Conservation (phyloP, 2,329 filamentous ascomycete genomes). For the Fulvia fulva region DNA sequence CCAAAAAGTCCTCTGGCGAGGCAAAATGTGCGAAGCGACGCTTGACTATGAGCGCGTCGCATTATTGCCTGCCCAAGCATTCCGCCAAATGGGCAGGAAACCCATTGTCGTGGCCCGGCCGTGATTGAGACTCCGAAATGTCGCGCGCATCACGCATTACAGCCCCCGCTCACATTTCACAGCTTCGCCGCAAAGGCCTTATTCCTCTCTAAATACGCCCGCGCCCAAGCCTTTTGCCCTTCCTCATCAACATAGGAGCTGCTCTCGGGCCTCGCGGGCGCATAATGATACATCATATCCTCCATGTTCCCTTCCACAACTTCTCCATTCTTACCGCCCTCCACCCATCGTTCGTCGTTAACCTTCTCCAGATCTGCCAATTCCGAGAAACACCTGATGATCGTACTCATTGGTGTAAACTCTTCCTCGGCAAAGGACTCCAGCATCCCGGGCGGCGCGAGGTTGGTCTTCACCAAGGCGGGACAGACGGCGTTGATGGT, state of each 20-base stretch:
- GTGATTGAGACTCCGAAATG: not conserved
- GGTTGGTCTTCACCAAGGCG: constrained; percentile 37
- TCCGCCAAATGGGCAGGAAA: not conserved
- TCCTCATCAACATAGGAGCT: constrained; percentile 21
- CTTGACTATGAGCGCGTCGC: not conserved
- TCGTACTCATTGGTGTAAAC: constrained; percentile 40
- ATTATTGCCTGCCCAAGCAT: not conserved
- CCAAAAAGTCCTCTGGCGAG: not conserved
- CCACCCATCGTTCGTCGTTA: constrained; percentile 24
- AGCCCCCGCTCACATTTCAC: not conserved
- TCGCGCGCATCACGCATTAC: not conserved
- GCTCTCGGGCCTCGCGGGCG: constrained; percentile 17
- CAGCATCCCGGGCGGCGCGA: constrained; percentile 38
- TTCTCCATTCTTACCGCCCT: constrained; percentile 24
- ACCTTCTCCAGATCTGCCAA: constrained; percentile 29
- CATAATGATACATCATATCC: constrained; percentile 25
- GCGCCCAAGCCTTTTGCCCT: constrained; percentile 24
- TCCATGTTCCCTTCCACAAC: constrained; percentile 28
- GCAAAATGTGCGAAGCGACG: not conserved
- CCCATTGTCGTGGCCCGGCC: not conserved
- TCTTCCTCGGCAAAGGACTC: constrained; percentile 38
- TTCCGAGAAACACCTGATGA: constrained; percentile 39
- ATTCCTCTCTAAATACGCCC: constrained; percentile 30
- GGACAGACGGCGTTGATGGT: constrained; percentile 42
- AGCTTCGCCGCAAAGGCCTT: not conserved